Evolutionary conservation across 2,329 filamentous ascomycete species (phyloP).

Genomic region (Rugonectria rugulosa): DNA sequence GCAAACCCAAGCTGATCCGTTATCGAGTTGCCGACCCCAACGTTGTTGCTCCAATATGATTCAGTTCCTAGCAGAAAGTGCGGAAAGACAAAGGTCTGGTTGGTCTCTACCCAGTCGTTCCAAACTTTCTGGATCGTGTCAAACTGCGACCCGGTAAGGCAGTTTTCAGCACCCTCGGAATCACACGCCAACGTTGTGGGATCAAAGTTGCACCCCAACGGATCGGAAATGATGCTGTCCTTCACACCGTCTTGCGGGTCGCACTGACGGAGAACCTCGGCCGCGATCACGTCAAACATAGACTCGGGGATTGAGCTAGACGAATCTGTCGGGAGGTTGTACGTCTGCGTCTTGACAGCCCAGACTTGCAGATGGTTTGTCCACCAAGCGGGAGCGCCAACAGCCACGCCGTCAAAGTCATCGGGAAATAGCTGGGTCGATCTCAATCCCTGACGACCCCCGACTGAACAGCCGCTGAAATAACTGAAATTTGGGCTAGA

Average conservation of each 20-base stretch:
- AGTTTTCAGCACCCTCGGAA: not conserved
- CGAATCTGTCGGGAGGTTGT: not conserved
- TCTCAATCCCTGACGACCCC: constrained; percentile 2
- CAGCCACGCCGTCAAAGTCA: constrained; percentile 43
- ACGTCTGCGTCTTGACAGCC: constrained; percentile 42
- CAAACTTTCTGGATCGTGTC: constrained; percentile 2
- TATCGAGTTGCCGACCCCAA: not conserved
- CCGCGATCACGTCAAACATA: constrained; percentile 53
- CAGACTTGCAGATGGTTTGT: constrained; percentile 53
- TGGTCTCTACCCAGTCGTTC: not conserved
- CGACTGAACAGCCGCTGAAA: constrained; percentile 3
- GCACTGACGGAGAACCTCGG: constrained; percentile 56
- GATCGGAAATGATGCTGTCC: constrained; percentile 57
- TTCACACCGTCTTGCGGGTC: constrained; percentile 55
- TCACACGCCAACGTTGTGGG: constrained; percentile 49
- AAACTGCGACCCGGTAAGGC: constrained; percentile 1
- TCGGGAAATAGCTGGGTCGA: not conserved
- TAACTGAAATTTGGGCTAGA: constrained; percentile 51
- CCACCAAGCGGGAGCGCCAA: constrained; percentile 56
- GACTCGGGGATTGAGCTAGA: constrained; percentile 14
- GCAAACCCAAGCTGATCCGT: not conserved
- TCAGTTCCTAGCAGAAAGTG: not conserved
- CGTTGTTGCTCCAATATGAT: not conserved
- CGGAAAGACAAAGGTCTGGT: not conserved
- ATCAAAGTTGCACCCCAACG: constrained; percentile 52